phyloP scores from a whole-genome alignment of 2,329 filamentous ascomycete genomes.

The Ascocoryne sarcoides region DNA sequence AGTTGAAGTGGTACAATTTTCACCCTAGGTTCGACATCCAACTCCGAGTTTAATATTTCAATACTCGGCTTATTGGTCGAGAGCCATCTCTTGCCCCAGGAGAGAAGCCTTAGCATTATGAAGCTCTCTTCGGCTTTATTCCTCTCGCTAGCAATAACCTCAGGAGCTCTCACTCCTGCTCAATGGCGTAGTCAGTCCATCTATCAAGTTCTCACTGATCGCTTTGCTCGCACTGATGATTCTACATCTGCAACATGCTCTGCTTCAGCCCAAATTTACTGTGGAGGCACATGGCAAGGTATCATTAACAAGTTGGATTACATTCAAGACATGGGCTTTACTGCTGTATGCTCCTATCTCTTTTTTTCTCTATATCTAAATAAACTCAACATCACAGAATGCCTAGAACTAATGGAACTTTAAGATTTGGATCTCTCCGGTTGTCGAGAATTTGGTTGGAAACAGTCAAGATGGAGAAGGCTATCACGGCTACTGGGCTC shows the following conservation, averaged over 20 bases:
- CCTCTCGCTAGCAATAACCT: constrained; percentile 3
- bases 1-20: too few species aligned
- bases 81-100: neutral
- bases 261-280: constrained; percentile 31
- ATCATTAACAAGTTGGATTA: constrained; percentile 35
- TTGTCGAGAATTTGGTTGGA: constrained; percentile 31
- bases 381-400: constrained; percentile 7
- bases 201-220: constrained; percentile 39
- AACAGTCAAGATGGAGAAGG: constrained; percentile 30
- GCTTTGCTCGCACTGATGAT: constrained; percentile 35
- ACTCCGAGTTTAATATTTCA: too few species aligned
- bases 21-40: too few species aligned
- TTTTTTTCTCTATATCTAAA: neutral
- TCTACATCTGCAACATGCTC: constrained; percentile 21
- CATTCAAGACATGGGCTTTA: constrained; percentile 35
- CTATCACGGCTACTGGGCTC: constrained; percentile 39
- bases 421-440: constrained; percentile 37
- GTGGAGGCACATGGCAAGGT: constrained; percentile 38
- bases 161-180: constrained; percentile 19
- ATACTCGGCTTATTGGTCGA: too few species aligned
- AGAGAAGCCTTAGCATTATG: constrained; percentile 1
- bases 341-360: constrained; percentile 22
- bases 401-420: constrained; percentile 1
- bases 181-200: constrained; percentile 35
- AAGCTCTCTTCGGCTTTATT: constrained; percentile 1